Percentiles rank a stretch among this genome's conserved stretches.
Evolutionary conservation across 108 stramenopile genomes (phyloP).

Genomic region (Nannochloropsis oceanica): DNA sequence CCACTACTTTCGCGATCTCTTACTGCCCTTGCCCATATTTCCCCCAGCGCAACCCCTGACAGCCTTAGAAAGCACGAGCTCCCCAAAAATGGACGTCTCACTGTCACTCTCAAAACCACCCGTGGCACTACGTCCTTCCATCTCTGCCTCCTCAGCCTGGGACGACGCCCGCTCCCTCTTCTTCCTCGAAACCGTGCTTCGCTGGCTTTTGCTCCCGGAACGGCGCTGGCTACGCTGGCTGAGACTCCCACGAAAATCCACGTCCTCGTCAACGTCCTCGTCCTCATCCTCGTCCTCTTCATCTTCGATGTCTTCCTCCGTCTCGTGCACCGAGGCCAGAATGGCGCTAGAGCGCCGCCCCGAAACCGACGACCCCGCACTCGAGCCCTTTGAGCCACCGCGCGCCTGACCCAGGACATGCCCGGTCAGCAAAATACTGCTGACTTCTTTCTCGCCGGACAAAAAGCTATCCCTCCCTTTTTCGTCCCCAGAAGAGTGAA

Average conservation of each 20-base stretch:
- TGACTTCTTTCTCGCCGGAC: background rate
- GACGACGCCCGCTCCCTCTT: background rate
- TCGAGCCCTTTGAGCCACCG: background rate
- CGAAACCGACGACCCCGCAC: background rate
- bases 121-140: background rate
- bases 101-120: background rate
- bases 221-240: too few relatives aligned
- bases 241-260: background rate
- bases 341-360: background rate
- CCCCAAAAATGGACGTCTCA: background rate
- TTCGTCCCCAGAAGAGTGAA: background rate
- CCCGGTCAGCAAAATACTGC: background rate
- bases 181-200: background rate
- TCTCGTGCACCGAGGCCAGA: background rate
- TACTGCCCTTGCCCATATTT: too few relatives aligned
- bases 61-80: background rate
- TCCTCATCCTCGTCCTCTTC: background rate
- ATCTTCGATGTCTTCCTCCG: background rate
- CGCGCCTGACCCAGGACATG: too few relatives aligned
- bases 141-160: background rate
- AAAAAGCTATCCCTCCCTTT: background rate
- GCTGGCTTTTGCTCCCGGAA: too few relatives aligned
- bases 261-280: background rate
- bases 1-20: too few relatives aligned
- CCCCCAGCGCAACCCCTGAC: too few relatives aligned